phyloP scores from a whole-genome alignment of 768 basidiomycete genomes.

The Kwoniella pini region DNA sequence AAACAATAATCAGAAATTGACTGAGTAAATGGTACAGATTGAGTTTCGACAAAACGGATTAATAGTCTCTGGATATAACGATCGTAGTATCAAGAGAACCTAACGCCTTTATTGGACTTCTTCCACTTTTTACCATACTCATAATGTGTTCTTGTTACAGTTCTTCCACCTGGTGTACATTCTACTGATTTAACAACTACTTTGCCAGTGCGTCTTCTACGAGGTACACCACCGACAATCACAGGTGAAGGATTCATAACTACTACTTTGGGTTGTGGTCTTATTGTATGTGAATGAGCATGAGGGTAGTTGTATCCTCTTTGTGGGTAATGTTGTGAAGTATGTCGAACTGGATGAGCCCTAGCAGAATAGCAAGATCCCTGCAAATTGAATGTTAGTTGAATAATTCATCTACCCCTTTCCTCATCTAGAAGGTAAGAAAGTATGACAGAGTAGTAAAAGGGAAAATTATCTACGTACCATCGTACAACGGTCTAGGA shows the following conservation, averaged over 20 bases:
- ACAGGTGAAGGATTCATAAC: not conserved
- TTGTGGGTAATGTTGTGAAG: not conserved
- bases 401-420: not conserved
- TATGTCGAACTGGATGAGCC: not conserved
- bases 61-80: too few relatives aligned
- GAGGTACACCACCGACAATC: not conserved
- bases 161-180: not conserved
- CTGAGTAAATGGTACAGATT: too few relatives aligned
- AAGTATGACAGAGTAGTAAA: too few relatives aligned
- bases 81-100: too few relatives aligned
- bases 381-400: too few relatives aligned
- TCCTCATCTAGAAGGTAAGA: not conserved
- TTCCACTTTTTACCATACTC: slow-evolving; percentile 2
- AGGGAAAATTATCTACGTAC: too few relatives aligned
- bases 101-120: not conserved
- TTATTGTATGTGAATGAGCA: not conserved
- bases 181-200: not conserved
- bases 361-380: not conserved
- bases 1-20: too few relatives aligned
- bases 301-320: not conserved
- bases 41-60: too few relatives aligned
- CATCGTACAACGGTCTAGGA: too few relatives aligned
- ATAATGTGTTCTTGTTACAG: not conserved
- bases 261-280: not conserved
- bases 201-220: not conserved